phyloP scores from a whole-genome alignment of 148 eudicot species.

The Chenopodium suecicum region DNA sequence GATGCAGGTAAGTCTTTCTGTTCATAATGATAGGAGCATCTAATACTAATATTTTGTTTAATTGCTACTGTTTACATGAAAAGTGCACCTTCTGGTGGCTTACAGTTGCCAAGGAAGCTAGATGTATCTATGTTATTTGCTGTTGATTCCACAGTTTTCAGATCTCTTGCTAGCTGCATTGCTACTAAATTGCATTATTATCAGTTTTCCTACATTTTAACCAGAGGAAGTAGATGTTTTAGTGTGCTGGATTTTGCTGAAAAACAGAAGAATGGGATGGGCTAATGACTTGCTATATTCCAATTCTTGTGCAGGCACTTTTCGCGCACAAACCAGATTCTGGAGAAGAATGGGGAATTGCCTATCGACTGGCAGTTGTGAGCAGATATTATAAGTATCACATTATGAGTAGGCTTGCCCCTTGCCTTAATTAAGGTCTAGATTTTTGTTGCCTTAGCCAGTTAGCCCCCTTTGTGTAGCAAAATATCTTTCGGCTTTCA shows the following conservation, averaged over 20 bases:
- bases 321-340: slow-evolving; percentile 70
- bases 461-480: neutral
- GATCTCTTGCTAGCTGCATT: neutral
- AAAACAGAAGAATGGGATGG: neutral
- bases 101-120: neutral
- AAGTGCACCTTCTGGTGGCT: neutral
- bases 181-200: neutral
- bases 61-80: neutral
- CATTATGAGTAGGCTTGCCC: neutral
- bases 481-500: neutral
- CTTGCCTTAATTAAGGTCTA: neutral
- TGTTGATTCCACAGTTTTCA: neutral
- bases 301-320: slow-evolving; percentile 65
- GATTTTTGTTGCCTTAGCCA: neutral
- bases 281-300: neutral
- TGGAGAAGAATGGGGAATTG: slow-evolving; percentile 59
- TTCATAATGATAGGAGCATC: neutral
- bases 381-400: neutral
- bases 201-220: neutral
- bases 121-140: neutral
- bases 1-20: slow-evolving; percentile 66
- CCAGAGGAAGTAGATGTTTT: neutral
- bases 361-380: slow-evolving; percentile 85
- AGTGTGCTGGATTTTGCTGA: neutral
- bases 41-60: neutral